Base-by-base conservation (phyloP, 208 protist genomes). In the Trypanosoma platydactyli region DNA sequence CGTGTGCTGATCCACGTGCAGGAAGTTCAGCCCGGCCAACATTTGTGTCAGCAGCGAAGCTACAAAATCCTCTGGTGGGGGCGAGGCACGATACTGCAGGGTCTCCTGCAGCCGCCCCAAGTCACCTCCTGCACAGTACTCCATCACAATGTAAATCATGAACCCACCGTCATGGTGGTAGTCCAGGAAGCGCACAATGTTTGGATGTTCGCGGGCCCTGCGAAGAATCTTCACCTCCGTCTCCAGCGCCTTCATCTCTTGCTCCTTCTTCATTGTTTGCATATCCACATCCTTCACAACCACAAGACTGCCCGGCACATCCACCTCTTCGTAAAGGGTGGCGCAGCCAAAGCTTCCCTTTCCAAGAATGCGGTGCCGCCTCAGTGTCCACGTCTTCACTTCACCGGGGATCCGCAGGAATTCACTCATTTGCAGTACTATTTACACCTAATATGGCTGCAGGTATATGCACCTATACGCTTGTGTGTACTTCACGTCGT, bases 231-330 rank as follows among this genome's bases (percentile, higher is more conserved):
- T 18, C 22, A 91, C 73, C 70, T 94, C 84, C 25, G 50, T 89
- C 41, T 76, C 68, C 46, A 94, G 48, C 3, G 80, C 72, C 27
- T 60, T 61, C 69, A 91, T 73, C 53, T 91, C 88, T 58, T 86
- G 77, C 22, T 71, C 59, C 25, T 73, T 71, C 16, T 76, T 72
- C 79, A 91, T 86, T 12, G 79, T 88, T 63, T 94, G 88, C 61
- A 89, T 68, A 56, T 91, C 85, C 29, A 94, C 73, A 65, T 91
- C 84, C 72, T 94, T 94, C 48, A 91, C 84, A 42, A 94, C 88
- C 1, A 91, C 65, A 51, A 67, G 58, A n/a, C 25, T 49, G 29
- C 24, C 73, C 1, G 63, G 50, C 22, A n/a, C 22, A 46, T 61
- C 40, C 1, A 52, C 53, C 24, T 76, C 52, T 3, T 66, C 53